Base-by-base conservation (phyloP, 306 rosid genomes). In the Betula pendula region DNA sequence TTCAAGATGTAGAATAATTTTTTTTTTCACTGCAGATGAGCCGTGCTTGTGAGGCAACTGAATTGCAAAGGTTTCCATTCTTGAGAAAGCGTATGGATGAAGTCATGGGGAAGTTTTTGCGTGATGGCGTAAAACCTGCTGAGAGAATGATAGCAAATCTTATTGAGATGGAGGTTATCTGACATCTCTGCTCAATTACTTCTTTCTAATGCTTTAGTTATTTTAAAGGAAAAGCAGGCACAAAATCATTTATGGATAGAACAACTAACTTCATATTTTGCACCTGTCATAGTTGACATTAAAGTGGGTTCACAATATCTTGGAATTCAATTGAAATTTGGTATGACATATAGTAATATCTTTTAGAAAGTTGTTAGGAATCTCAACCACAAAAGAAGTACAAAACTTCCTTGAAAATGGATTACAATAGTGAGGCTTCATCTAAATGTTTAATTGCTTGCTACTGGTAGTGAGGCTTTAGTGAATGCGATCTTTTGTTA, bases 91-190 rank as follows among this genome's bases (percentile, higher is more conserved):
- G 55, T 43, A 33, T 86, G 80, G 89, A 78, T 45, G 87, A 83
- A 68, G 60, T 78, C 72, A 47, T 80, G 67, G 81, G 73, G 8
- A 86, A 83, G 48, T 74, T 86, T 75, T 58, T 86, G 76, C 68
- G 69, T 27, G 85, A 78, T 12, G 77, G 85, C 10, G 75, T 62
- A 66, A 71, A 80, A 49, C 89, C 87, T 71, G 81, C 87, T 58
- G 77, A 80, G 84, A 78, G 79, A 17, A 86, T 86, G 87, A 86
- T 86, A 71, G 72, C 27, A 68, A 82, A 83, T 78, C 84, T 86
- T 17, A 75, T 86, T 70, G 87, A 83, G 70, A 83, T 81, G 79
- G 85, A 86, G 89, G 89, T 86, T 67, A n/a, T 49, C 11, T 17
- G 44, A 65, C 35, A 63, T 65, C 70, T 65, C 44, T 47, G 2